A percentile compares a stretch with the other conserved stretches of the same genome.
These are phyloP conservation scores for Neurospora cerealis DNA, from an alignment of 495 filamentous ascomycete genomes.

Conservation along the genomic window DNA sequence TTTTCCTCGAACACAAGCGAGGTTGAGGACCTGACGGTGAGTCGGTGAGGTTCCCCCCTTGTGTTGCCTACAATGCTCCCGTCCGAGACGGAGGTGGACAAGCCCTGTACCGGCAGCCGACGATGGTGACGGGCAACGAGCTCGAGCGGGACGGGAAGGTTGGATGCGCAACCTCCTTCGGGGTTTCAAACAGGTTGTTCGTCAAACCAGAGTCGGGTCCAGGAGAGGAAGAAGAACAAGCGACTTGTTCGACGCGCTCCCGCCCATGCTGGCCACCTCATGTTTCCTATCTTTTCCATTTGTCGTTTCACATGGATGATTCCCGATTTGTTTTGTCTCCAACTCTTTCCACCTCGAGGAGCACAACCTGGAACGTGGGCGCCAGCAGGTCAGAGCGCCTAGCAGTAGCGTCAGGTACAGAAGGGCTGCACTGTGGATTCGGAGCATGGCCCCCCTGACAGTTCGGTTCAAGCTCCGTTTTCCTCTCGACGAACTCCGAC, in stretches of 20 bases:
- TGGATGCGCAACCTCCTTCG: not conserved
- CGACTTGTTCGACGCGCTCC: not conserved
- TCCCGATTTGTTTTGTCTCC: not conserved
- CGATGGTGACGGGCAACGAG: not conserved
- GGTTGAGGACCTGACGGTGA: not conserved
- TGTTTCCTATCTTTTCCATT: not conserved
- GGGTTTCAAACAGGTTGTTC: not conserved
- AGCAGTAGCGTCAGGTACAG: not conserved
- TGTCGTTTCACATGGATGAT: not conserved
- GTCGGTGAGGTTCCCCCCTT: not conserved
- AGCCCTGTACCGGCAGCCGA: not conserved
- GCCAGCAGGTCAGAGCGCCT: not conserved
- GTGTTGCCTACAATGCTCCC: not conserved
- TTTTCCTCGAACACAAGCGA: conserved; percentile 6
- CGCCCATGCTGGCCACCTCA: not conserved
- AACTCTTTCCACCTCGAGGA: not conserved
- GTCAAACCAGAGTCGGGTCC: not conserved
- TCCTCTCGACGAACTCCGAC: not conserved
- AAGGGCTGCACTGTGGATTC: not conserved
- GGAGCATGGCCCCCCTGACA: not conserved
- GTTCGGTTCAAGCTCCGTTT: not conserved
- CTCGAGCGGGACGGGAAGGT: not conserved
- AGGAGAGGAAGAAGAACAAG: not conserved
- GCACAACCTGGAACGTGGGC: not conserved
- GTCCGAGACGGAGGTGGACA: not conserved